A percentile compares a stretch with the other conserved stretches of the same genome.
Conservation (phyloP, 2,329 filamentous ascomycete species). For the Calonectria multiphialidica region DNA sequence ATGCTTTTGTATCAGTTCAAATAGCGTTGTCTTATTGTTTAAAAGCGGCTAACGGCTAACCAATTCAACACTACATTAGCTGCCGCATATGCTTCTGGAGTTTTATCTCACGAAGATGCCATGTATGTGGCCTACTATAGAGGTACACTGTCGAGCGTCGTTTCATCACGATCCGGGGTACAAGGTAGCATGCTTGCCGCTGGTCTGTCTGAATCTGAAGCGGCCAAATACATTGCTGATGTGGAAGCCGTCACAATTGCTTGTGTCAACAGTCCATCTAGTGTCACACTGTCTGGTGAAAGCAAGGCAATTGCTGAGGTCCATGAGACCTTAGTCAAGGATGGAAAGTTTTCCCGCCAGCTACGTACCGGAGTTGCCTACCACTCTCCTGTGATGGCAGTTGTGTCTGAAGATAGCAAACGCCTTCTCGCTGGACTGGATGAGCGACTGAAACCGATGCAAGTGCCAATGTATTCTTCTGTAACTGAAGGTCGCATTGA, state of each 20-base stretch:
- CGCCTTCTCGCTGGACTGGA: not conserved
- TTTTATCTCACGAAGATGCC: constrained; percentile 24
- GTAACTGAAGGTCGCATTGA: constrained; percentile 43
- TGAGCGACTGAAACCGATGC: not conserved
- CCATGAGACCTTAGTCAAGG: constrained; percentile 47
- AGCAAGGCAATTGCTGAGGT: constrained; percentile 54
- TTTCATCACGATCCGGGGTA: not conserved
- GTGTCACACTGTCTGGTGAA: constrained; percentile 61
- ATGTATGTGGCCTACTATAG: constrained; percentile 63
- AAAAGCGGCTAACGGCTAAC: not conserved
- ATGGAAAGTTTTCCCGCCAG: constrained; percentile 56
- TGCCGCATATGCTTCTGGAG: constrained; percentile 57
- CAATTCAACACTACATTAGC: constrained; percentile 25
- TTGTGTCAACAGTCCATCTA: constrained; percentile 63
- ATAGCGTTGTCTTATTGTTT: not conserved
- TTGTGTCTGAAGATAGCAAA: constrained; percentile 49
- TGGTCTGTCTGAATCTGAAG: constrained; percentile 14
- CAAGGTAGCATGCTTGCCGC: constrained; percentile 44
- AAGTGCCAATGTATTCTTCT: constrained; percentile 50
- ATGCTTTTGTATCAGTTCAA: not conserved
- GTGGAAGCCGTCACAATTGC: constrained; percentile 40
- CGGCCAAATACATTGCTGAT: not conserved
- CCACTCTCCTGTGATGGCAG: constrained; percentile 63
- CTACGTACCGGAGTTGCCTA: constrained; percentile 62
- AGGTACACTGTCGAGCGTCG: constrained; percentile 36